Base-by-base conservation (phyloP, 805 yeast genomes). In the Cyberlindnera lachancei region DNA sequence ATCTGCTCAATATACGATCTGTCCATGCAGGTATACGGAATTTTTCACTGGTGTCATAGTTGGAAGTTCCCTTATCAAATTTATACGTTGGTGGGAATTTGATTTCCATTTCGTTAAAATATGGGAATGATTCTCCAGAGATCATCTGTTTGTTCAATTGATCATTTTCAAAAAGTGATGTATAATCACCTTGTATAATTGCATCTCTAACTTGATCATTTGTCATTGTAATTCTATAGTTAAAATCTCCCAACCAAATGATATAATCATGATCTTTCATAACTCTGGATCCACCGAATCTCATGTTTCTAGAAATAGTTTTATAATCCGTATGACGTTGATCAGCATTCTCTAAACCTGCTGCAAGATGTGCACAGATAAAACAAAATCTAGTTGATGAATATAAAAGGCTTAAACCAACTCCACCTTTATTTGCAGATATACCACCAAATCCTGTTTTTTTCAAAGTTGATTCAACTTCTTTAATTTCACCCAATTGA, bases 11-110 rank as follows among this genome's bases (percentile, higher is more conserved):
- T 20, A 90, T 77, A 36, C 98, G 63, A 59, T 92, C 99, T 3
- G 97, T 88, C 98, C 98, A 92, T 0, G 98, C 94, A 1, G 98
- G 99, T 10, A 84, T 77, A 40, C 99, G 72, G 56, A 77, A 79
- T 56, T 92, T 92, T 48, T 90, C 97, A 25, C 94, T 79, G 0
- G 94, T 72, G 54, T 92, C 99, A 53, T 88, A 92, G 3, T 52
- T 58, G 29, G 70, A 73, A 0, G 94, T 80, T 5, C 94, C 94
- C 30, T 84, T 81, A 52, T 92, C 95, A 54, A 80, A 92, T 53
- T 92, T 92, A 59, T 92, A 92, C 0, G 99, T 92, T 6, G 99
- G 99, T 7, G 80, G 70, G 48, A 92, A 90, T 14, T 60, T 63
- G 27, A 92, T 81, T 31, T 73, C 80, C 65, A 76, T 73, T 58